Percentiles rank a stretch among this genome's conserved stretches.
These are phyloP conservation scores for Prunus padus DNA, from an alignment of 306 rosid species.

Conservation along the genomic window DNA sequence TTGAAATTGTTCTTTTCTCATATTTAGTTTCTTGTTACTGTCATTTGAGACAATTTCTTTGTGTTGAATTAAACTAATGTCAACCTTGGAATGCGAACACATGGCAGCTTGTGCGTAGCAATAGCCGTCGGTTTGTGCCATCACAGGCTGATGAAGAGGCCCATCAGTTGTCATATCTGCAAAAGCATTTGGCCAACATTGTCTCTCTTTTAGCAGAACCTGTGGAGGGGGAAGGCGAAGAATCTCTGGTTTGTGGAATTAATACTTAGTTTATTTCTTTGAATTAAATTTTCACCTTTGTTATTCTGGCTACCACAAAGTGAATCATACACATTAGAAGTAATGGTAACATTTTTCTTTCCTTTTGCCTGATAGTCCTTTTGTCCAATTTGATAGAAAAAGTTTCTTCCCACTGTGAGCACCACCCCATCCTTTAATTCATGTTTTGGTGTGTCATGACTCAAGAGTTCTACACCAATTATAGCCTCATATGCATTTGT, in stretches of 20 bases:
- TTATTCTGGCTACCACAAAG: background rate
- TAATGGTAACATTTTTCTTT: background rate
- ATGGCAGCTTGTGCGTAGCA: slow-evolving; percentile 95
- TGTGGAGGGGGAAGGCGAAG: slow-evolving; percentile 74
- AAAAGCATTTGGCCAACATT: slow-evolving; percentile 78
- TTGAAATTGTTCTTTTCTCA: background rate
- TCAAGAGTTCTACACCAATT: background rate
- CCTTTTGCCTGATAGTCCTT: background rate
- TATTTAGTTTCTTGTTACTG: slow-evolving; percentile 12
- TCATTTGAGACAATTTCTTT: slow-evolving; percentile 20
- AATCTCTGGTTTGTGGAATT: slow-evolving; percentile 70
- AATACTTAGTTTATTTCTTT: background rate
- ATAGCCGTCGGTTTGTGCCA: slow-evolving; percentile 77
- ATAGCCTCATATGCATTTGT: background rate
- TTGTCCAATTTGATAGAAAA: background rate
- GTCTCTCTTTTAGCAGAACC: slow-evolving; percentile 81
- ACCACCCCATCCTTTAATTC: background rate
- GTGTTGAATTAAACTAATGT: slow-evolving; percentile 8
- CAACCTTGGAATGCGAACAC: slow-evolving; percentile 21
- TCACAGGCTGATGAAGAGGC: slow-evolving; percentile 94
- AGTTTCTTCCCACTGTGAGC: background rate
- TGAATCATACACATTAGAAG: background rate
- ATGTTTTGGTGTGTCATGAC: background rate
- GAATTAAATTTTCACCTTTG: slow-evolving; percentile 5
- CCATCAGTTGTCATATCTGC: slow-evolving; percentile 83